Evolutionary conservation across 352 stramenopile genomes (phyloP), one percentile per base, ranked within the genome.

Genomic region (Globisporangium alternatum): DNA sequence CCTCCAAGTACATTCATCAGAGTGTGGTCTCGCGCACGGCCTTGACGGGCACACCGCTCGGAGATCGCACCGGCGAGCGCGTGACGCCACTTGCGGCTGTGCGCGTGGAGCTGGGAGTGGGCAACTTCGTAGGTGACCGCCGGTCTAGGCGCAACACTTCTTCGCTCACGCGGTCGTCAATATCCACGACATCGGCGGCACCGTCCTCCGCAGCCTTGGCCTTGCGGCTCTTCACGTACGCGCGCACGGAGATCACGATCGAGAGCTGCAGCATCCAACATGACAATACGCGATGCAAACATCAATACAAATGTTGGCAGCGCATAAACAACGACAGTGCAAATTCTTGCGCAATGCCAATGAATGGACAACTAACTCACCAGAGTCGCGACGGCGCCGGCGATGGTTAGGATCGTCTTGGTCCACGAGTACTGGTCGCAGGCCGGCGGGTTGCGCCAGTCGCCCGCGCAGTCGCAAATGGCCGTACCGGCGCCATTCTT

Each of bases 331-430:
- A n/a, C 30, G 58, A 5, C 17, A 2, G 43, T n/a, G 8, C 37
- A 54, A 2, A 53, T 44, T 22, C n/a, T 30, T 28, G 22, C 12
- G 43, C 30, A 64, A n/a, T 52, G 45, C 64, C 37, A 48, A 57
- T 25, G 6, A 4, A 31, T 10, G 6, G 12, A 7, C 12, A 5
- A 25, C 33, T 0, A 43, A 68, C 66, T 12, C 65, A 83, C 75
- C 56, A 84, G 43, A 17, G 80, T 80, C 1, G 80, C 80, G n/a
- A 89, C 68, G 17, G 72, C 80, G 68, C 80, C 80, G 22, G 68
- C 78, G 41, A 89, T 71, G 0, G 80, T 89, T 5, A 88, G 69
- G 33, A 85, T 60, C 66, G 72, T 83, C 65, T 88, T 88, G 67
- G 78, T 88, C 31, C 78, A 66, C 5, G 80, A 76, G 67, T 72